Evolutionary conservation across 306 rosid species (phyloP), one percentile per base, ranked within the genome.

Genomic region (Glycyrrhiza uralensis): DNA sequence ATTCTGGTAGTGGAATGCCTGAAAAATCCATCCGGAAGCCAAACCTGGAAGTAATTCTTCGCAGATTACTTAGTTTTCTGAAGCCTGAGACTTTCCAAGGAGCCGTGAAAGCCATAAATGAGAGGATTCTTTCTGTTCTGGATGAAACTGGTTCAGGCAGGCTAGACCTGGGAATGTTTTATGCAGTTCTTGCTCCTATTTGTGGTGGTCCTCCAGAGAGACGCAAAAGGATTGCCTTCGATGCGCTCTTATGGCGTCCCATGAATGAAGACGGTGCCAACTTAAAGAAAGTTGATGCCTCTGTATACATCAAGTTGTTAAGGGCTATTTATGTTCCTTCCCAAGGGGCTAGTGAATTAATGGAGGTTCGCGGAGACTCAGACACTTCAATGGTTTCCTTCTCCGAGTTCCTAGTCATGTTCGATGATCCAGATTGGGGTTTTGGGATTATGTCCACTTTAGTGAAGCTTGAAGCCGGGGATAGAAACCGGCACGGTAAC

Each of bases 11-110:
- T 8, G 99, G 99, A 14, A 74, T 84, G 74, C 97, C 97, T 2
- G 86, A 89, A 84, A 92, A 90, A 63, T 91, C 99, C 72, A 85
- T 91, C 57, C 96, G 97, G 2, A 95, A 95, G 82, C 96, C 99
- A 13, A 91, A 71, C 45, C 81, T 95, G 79, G 99, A 95, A 87
- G 96, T 84, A 85, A 87, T 87, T 74, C 96, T 95, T 47, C 96
- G 85, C 41, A 90, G 89, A 58, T 82, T 95, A 60, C 89, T 95
- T 19, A 76, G 9, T 73, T 89, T 91, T 80, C 81, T 95, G 13
- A 95, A 91, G 87, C 97, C 99, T 0, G 97, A 95, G 74, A 95
- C 99, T 12, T 91, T 91, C 71, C 97, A 95, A 84, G 99, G 97
- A 55, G 95, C 99, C 2, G 93, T 95, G 32, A 95, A 88, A 84